Conservation (phyloP, 805 yeast genomes). For the Cyberlindnera euphorbiiphila region DNA sequence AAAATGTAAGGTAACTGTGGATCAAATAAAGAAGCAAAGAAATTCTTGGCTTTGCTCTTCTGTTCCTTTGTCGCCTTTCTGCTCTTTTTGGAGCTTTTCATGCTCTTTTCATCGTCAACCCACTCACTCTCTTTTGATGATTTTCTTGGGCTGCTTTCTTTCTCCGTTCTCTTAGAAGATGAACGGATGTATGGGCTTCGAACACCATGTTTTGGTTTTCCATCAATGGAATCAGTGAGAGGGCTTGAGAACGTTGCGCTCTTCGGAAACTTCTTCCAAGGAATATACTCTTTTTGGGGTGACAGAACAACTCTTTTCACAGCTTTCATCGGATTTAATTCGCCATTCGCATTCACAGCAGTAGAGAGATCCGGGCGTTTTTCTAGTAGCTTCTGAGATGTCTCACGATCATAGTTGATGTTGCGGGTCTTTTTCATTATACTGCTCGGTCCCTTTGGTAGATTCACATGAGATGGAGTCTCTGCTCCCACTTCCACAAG, state of each 20-base stretch:
- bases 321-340: constrained; percentile 32
- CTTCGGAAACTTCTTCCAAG: constrained; percentile 4
- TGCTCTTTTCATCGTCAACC: constrained; percentile 22
- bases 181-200: constrained; percentile 22
- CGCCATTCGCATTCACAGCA: constrained; percentile 25
- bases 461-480: constrained; percentile 12
- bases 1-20: constrained; percentile 53
- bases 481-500: constrained; percentile 3
- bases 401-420: constrained; percentile 20
- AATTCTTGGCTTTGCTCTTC: constrained; percentile 8
- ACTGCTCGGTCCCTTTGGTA: constrained; percentile 17
- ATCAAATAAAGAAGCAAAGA: constrained; percentile 30
- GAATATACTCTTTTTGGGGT: constrained; percentile 30
- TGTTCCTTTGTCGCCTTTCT: constrained; percentile 7
- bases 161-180: constrained; percentile 15
- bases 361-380: constrained; percentile 23
- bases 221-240: constrained; percentile 24
- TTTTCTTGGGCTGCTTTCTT: background rate
- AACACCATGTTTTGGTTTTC: constrained; percentile 10
- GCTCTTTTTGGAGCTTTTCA: constrained; percentile 5
- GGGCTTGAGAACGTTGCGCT: constrained; percentile 23
- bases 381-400: constrained; percentile 17
- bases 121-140: constrained; percentile 15
- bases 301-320: constrained; percentile 33
- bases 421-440: constrained; percentile 23